Conservation (phyloP, 2,329 filamentous ascomycete species). For the Xylaria multiplex region DNA sequence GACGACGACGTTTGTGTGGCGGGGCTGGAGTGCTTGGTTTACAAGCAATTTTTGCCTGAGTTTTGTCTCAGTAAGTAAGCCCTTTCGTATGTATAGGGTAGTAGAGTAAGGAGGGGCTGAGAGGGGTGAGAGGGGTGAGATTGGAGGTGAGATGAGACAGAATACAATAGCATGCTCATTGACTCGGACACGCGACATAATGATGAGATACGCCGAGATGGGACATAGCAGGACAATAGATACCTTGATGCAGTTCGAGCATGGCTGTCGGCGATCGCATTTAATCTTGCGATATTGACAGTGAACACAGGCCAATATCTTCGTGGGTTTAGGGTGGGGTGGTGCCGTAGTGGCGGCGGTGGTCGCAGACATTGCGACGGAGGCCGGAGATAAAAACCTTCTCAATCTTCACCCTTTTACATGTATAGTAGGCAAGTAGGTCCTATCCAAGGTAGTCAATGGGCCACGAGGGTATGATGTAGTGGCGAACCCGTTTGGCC, state of each 20-base stretch:
- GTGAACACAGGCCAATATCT: slow-evolving; percentile 61
- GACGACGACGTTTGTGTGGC: slow-evolving; percentile 37
- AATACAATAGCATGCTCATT: background rate
- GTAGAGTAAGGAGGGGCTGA: background rate
- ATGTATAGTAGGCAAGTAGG: background rate
- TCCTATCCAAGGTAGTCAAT: too few species aligned
- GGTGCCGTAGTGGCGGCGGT: slow-evolving; percentile 21
- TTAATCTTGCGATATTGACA: slow-evolving; percentile 74
- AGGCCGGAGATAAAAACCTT: background rate
- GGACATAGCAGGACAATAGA: background rate
- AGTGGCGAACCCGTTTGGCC: slow-evolving; percentile 11
- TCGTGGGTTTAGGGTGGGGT: slow-evolving; percentile 39
- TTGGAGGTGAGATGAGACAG: background rate
- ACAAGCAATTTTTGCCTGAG: slow-evolving; percentile 38
- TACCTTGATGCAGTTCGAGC: slow-evolving; percentile 62
- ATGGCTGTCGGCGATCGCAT: slow-evolving; percentile 69
- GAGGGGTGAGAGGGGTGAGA: background rate
- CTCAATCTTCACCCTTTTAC: background rate
- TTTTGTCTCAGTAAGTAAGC: slow-evolving; percentile 19
- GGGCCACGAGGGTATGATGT: background rate
- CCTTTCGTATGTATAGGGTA: background rate
- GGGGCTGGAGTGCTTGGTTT: slow-evolving; percentile 36
- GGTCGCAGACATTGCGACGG: slow-evolving; percentile 31
- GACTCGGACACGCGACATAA: background rate
- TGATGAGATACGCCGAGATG: background rate